A percentile compares a stretch with the other conserved stretches of the same genome.
Evolutionary conservation across 805 yeast genomes (phyloP).

Genomic region (Candida easanensis): DNA sequence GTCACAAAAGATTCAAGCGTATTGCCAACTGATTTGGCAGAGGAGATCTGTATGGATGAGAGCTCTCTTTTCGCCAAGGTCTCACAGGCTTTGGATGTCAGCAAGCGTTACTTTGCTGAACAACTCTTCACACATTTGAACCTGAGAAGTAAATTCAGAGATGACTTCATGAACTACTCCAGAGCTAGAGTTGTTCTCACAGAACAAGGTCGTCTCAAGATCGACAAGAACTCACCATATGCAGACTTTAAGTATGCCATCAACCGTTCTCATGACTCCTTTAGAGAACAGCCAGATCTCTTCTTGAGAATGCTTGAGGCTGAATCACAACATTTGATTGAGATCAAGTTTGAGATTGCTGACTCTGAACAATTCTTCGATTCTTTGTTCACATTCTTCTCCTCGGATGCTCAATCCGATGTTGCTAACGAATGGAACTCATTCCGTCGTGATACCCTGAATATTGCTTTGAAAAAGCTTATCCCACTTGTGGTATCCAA

Average conservation of each 20-base stretch:
- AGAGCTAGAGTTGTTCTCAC: constrained; percentile 73
- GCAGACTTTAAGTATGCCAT: constrained; percentile 90
- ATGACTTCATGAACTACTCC: constrained; percentile 61
- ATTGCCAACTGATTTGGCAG: constrained; percentile 60
- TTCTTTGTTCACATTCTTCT: constrained; percentile 50
- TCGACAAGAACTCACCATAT: constrained; percentile 76
- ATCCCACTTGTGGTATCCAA: constrained; percentile 66
- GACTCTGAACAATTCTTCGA: constrained; percentile 38
- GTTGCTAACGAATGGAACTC: constrained; percentile 78
- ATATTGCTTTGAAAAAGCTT: constrained; percentile 63
- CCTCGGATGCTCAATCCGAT: constrained; percentile 77
- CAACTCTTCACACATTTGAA: constrained; percentile 80
- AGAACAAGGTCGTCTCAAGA: constrained; percentile 75
- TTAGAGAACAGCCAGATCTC: constrained; percentile 72
- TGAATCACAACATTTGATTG: constrained; percentile 72
- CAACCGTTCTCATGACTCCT: constrained; percentile 74
- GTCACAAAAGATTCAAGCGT: constrained; percentile 49
- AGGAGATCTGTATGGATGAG: constrained; percentile 34
- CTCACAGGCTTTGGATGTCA: constrained; percentile 66
- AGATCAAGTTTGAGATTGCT: constrained; percentile 53
- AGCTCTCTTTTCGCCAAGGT: constrained; percentile 51
- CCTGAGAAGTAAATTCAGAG: constrained; percentile 66
- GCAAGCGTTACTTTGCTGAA: constrained; percentile 72
- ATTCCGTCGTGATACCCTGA: constrained; percentile 65
- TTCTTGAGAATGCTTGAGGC: constrained; percentile 91